Base-by-base conservation (phyloP, 1,139 yeast genomes). In the Diutina ranongensis region DNA sequence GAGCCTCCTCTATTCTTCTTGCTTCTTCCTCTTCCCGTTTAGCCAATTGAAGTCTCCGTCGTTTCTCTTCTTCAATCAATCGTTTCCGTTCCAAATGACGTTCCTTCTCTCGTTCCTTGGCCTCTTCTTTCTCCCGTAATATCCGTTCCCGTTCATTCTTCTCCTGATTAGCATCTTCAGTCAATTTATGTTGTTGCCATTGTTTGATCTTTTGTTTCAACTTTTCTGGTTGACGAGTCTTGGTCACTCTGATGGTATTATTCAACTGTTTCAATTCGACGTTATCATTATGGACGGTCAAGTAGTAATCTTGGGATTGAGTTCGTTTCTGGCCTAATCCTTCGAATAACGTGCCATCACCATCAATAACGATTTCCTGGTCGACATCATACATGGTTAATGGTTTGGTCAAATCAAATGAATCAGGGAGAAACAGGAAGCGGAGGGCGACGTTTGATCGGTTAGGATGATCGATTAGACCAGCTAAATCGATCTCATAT, bases 171-270 rank as follows among this genome's bases (percentile, higher is more conserved):
- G 18, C 27, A 21, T 20, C 40, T 10, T 22, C 32, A 7, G 10
- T 15, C 3, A 10, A 18, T 7, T 25, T 38, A 15, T 38, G 33
- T 15, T 66, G 57, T 54, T 89, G 97, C 95, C 96, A 85, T 53
- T 76, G 77, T 27, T 64, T 62, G 45, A 89, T 64, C 49, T 72
- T 74, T 48, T 72, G 75, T 45, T 76, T 64, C 44, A 89, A 58
- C 4, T 75, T 72, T 27, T 76, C 79, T 18, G 76, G 62, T 4
- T 74, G 75, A 0, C 96, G 97, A 27, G 68, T 68, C 45, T 75
- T 67, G n/a, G 88, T 74, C 56, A 88, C 97, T 45, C 81, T 71
- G 55, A 88, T 88, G 16, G 96, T 82, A 56, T 89, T 89, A 78
- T 81, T 84, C 15, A 88, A 58, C 4, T 22, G 42, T 32, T 38